Base-by-base conservation (phyloP, 805 yeast species). In the Candida vartiovaarae region DNA sequence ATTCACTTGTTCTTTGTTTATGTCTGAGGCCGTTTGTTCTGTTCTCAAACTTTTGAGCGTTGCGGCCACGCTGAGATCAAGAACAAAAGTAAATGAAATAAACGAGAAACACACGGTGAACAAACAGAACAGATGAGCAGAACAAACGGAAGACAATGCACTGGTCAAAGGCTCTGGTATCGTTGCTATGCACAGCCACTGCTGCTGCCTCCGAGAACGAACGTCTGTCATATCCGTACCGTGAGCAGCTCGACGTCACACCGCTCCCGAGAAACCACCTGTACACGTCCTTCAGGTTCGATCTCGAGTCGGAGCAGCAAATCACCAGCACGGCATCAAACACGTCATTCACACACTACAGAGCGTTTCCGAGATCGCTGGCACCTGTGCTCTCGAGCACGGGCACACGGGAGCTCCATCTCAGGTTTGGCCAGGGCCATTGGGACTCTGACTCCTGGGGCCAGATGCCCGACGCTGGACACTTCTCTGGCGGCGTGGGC, bases 371-470 rank as follows among this genome's bases (percentile, higher is more conserved):
- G 0, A 76, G 84, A 47, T 70, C 88, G 1, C 65, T 93, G 7
- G 91, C 88, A 4, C 93, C 95, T 28, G 72, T 91, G 2, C 58
- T 93, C 10, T 78, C 75, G 35, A 63, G 72, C 9, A 75, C 95
- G 3, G 70, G 74, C 46, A 75, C 95, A 0, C 71, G 84, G 43
- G 90, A 86, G 55, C 67, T 93, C 37, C 95, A 87, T 60, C 65
- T 93, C 47, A 67, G 97, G 43, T 93, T 93, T 59, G 76, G 95
- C 2, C 95, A 87, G 62, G 99, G 99, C 0, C 84, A 89, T 80
- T 93, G 96, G 91, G 96, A 93, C 57, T 68, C 90, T 1, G 86
- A 83, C 46, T 67, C 72, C 6, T 93, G 96, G 95, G 98, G 98
- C 0, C 66, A 70, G 38, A 69, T 87, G 34, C 96, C 97, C 0